Base-by-base conservation (phyloP, 495 filamentous ascomycete genomes). In the Darksidea phi region DNA sequence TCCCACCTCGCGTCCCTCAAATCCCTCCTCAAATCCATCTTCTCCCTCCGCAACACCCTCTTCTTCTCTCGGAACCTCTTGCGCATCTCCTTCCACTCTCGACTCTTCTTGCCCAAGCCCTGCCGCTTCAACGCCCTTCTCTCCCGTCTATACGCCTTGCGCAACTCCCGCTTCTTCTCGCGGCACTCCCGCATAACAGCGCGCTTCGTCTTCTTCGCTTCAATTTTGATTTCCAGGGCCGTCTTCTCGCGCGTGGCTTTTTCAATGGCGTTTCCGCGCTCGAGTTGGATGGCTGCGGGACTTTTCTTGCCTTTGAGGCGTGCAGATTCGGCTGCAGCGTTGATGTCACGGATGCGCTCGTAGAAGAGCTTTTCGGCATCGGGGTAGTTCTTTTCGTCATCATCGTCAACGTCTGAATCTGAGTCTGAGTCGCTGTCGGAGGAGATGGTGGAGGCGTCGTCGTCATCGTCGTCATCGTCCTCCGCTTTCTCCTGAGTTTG, bases 271-370 rank as follows among this genome's bases (percentile, higher is more conserved):
- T 26, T 4, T 10, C 24, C 34, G 37, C 59, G 64, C 47, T 67
- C 64, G 2, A 11, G 37, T 12, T 32, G 10, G 2, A 67, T 58
- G 13, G 34, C n/a, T n/a, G 37, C 21, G 13, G 52, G 17, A n/a
- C 47, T 20, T 24, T 62, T 67, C 24, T 67, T 67, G 42, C 64
- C 64, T 26, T 67, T 67, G 5, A 48, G 15, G 20, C 17, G 17
- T 2, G 59, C 21, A 13, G 49, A 7, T 0, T 10, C 25, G 23
- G 59, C 54, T 3, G 37, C 7, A 13, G 18, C 7, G 41, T 67
- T 63, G 53, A 67, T 67, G 2, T 49, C 58, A 36, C 54, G 59
- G 59, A 67, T 25, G 28, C 54, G 52, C 1, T 37, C 1, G 18
- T 54, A 17, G 49, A 63, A 67, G 8, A 50, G 4, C 0, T 23